Percentiles rank a stretch among this genome's conserved stretches.
Conservation (phyloP, 2,329 filamentous ascomycete genomes). For the Bimuria novae-zelandiae region DNA sequence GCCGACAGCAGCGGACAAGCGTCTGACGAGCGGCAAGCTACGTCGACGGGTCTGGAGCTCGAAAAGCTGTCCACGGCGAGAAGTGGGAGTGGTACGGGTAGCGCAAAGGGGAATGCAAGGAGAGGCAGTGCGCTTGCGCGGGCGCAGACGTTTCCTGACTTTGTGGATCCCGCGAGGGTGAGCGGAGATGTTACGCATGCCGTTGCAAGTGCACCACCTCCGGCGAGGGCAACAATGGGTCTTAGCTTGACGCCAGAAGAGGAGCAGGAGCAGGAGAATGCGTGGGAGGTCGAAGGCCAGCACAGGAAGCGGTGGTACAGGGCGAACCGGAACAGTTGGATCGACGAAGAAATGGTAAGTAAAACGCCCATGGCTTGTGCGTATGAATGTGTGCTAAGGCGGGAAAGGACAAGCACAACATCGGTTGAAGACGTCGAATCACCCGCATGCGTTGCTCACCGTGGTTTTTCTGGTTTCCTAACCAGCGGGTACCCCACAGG, state of each 20-base stretch:
- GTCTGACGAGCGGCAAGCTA: not conserved
- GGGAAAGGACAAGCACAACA: no score
- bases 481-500: no score
- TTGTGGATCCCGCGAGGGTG: constrained; percentile 31
- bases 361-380: no score
- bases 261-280: constrained; percentile 19
- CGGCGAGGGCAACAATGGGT: not conserved
- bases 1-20: constrained; percentile 22
- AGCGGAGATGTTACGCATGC: constrained; percentile 32
- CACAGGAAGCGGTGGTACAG: constrained; percentile 26
- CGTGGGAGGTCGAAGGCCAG: constrained; percentile 22
- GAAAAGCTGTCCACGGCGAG: constrained; percentile 22
- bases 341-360: no score
- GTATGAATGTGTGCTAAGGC: no score
- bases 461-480: no score
- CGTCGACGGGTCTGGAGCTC: constrained; percentile 17
- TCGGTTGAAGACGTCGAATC: no score
- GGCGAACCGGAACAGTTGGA: constrained; percentile 18
- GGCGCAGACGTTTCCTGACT: constrained; percentile 28
- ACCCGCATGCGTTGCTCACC: no score
- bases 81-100: not conserved
- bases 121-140: not conserved
- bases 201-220: no score
- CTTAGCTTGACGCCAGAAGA: not conserved
- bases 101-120: not conserved